phyloP scores from a whole-genome alignment of 78 protist species.

The Anaeramoeba flamelloides region DNA sequence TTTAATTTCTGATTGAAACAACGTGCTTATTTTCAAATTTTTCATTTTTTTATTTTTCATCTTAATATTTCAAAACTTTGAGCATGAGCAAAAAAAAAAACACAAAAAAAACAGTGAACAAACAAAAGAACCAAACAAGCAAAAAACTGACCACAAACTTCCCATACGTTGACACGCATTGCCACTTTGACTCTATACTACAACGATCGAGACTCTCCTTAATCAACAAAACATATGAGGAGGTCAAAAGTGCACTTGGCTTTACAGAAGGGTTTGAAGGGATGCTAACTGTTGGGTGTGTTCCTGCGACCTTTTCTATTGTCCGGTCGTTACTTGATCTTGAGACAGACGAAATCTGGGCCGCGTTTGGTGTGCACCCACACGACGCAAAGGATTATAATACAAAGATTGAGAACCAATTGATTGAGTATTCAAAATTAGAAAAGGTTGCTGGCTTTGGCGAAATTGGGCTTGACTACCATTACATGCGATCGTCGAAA shows the following conservation, averaged over 20 bases:
- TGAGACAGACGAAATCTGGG: slow-evolving; percentile 15
- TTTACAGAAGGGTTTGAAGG: not conserved
- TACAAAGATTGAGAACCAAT: not conserved
- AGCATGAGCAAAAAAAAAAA: not conserved
- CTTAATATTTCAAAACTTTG: too few relatives aligned
- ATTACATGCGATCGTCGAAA: slow-evolving; percentile 9
- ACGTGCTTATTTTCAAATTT: not conserved
- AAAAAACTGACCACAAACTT: not conserved
- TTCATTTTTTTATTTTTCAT: not conserved
- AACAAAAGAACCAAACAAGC: not conserved
- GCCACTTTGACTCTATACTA: slow-evolving; percentile 2
- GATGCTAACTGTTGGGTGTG: not conserved
- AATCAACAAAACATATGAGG: slow-evolving; percentile 18
- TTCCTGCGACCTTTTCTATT: not conserved
- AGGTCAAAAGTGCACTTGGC: not conserved
- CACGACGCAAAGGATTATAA: slow-evolving; percentile 11
- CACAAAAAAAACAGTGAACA: not conserved
- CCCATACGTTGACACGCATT: slow-evolving; percentile 5
- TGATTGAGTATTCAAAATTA: slow-evolving; percentile 1
- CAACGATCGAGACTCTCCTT: slow-evolving; percentile 11
- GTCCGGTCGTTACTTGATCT: slow-evolving; percentile 15
- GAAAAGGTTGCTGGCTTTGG: slow-evolving; percentile 9
- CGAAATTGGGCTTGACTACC: slow-evolving; percentile 23
- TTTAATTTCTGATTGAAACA: too few relatives aligned
- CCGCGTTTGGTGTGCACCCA: slow-evolving; percentile 19